A percentile compares a stretch with the other conserved stretches of the same genome.
Conservation (phyloP, 352 stramenopile species). For the Pythium grandisporangium region DNA sequence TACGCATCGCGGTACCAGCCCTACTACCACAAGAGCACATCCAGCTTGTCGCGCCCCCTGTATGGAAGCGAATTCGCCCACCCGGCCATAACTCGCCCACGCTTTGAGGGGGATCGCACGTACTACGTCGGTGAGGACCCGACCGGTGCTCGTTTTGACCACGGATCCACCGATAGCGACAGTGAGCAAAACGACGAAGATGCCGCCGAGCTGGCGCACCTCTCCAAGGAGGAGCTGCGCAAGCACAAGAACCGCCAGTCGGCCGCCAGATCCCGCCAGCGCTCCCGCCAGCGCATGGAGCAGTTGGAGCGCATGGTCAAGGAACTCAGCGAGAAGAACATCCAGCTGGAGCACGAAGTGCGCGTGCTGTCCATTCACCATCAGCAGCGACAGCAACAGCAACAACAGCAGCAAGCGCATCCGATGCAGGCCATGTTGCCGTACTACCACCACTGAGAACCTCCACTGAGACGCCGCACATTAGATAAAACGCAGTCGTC, state of each 20-base stretch:
- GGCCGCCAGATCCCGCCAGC: conserved; percentile 1
- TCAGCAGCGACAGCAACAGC: too few relatives aligned
- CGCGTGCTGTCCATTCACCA: background rate
- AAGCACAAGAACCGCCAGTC: conserved; percentile 6
- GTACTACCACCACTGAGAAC: background rate
- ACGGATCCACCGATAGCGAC: background rate
- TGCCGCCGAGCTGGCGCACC: background rate
- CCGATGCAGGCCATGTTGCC: background rate
- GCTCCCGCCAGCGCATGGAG: background rate
- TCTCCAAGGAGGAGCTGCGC: conserved; percentile 4
- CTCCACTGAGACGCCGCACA: too few relatives aligned
- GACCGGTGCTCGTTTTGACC: background rate
- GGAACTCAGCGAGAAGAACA: background rate
- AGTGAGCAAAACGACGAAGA: background rate
- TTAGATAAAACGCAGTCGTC: too few relatives aligned
- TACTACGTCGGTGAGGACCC: background rate
- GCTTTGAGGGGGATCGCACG: background rate
- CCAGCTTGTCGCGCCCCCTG: background rate
- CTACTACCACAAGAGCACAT: background rate
- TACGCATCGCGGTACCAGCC: background rate
- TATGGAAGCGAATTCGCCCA: background rate
- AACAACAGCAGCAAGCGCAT: too few relatives aligned
- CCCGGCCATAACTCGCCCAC: too few relatives aligned
- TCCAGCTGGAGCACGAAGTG: background rate
- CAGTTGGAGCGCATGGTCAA: conserved; percentile 2